Base-by-base conservation (phyloP, 495 filamentous ascomycete genomes). In the Hypoxylon fragiforme region DNA sequence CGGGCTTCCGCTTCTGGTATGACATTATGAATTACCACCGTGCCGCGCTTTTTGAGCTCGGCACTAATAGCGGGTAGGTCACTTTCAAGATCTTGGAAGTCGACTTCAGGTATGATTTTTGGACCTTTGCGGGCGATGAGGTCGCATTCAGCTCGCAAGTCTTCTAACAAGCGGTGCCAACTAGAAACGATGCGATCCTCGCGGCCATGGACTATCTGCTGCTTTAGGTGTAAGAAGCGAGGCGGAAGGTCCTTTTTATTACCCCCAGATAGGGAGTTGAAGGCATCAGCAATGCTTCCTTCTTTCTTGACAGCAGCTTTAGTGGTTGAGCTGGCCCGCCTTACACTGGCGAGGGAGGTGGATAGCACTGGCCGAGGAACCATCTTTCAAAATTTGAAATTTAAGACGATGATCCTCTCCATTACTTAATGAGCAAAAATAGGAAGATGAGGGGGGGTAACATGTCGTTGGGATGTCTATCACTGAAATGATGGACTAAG, bases 221-320 rank as follows among this genome's bases (percentile, higher is more conserved):
- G 61, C 60, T 96, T 96, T 12, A 94, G 73, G 12, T 86, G 76
- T 14, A 83, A 82, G 62, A 90, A 96, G 3, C 90, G 80, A 30
- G 80, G 67, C 0, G 88, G 85, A 1, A 96, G 77, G 3, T 88
- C 86, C 32, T 79, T 65, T 3, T 81, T 75, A 15, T 79, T 70
- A 22, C 77, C 75, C 12, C 89, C 87, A 0, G 88, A 89, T 20
- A 96, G 76, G 13, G 88, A 91, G 2, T 85, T 86, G 49, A 96
- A 96, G 3, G 90, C 81, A 50, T 87, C 88, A 0, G 88, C 90
- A 42, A 96, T 95, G 65, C 94, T 86, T 3, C 91, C 91, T 46
- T 75, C 73, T 6, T 70, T 65, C 56, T 77, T 78, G n/a, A n/a
- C n/a, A n/a, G n/a, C n/a, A n/a, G n/a, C n/a, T n/a, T n/a, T n/a